A percentile compares a stretch with the other conserved stretches of the same genome.
Evolutionary conservation across 345 rosid genomes (phyloP).

Genomic region (Eucalyptus caleyi): DNA sequence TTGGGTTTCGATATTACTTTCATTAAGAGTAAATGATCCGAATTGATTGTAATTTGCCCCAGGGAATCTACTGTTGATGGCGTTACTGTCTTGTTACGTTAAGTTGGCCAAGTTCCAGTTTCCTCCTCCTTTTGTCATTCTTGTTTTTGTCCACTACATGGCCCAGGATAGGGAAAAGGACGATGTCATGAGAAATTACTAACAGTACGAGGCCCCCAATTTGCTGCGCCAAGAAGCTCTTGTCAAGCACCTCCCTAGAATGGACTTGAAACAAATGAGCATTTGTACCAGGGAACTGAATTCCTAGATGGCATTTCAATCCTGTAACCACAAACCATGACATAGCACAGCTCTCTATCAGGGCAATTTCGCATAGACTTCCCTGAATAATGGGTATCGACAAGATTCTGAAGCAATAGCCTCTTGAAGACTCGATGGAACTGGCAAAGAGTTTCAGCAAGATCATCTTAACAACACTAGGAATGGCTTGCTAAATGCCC

Average conservation of each 20-base stretch:
- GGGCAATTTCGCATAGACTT: not conserved
- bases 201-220: not conserved
- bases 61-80: not conserved
- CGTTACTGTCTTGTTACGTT: too few species aligned
- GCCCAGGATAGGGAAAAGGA: not conserved
- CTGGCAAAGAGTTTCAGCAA: not conserved
- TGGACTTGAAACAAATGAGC: not conserved
- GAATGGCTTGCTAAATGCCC: not conserved
- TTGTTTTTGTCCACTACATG: not conserved
- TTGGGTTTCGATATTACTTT: not conserved
- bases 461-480: not conserved
- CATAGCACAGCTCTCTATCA: not conserved
- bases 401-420: not conserved
- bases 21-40: not conserved
- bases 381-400: not conserved
- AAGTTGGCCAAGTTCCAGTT: not conserved
- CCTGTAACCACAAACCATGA: not conserved
- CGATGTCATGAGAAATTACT: not conserved
- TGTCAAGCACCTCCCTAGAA: not conserved
- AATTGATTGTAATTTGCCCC: not conserved
- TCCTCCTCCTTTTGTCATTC: not conserved
- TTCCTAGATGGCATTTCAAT: not conserved
- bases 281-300: not conserved
- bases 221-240: not conserved
- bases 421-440: not conserved